These are phyloP conservation scores for Colletotrichum tropicale DNA, from an alignment of 2,329 filamentous ascomycete genomes.

Conservation along the genomic window DNA sequence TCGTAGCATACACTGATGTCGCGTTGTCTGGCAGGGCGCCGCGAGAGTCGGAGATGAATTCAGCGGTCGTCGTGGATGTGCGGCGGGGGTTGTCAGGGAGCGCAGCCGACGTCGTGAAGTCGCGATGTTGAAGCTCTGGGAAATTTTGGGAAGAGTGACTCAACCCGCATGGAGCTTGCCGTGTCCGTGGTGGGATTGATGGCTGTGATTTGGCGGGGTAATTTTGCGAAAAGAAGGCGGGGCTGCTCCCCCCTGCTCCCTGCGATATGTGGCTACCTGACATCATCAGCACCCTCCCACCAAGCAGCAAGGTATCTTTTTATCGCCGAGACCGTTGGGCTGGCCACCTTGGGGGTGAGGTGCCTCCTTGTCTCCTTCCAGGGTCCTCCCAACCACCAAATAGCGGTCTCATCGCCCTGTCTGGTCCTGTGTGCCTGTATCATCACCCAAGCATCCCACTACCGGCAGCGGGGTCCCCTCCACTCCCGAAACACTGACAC, in stretches of 20 bases:
- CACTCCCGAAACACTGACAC: conserved; percentile 17
- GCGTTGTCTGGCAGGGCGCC: neutral
- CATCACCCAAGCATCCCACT: conserved; percentile 6
- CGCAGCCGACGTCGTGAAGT: neutral
- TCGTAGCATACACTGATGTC: neutral
- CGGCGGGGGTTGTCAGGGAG: neutral
- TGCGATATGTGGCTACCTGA: conserved; percentile 2
- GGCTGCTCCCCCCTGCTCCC: neutral
- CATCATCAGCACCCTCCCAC: neutral
- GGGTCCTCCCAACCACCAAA: conserved; percentile 4
- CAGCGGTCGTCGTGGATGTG: neutral
- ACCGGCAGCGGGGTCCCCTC: conserved; percentile 18
- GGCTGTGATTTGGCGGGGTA: conserved; percentile 20
- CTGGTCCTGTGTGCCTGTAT: conserved; percentile 4
- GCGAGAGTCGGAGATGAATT: neutral
- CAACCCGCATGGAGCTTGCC: conserved; percentile 16
- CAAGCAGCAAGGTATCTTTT: neutral
- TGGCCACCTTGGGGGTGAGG: neutral
- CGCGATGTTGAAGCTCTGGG: conserved; percentile 6
- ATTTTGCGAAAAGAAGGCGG: neutral
- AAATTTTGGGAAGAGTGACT: conserved; percentile 18
- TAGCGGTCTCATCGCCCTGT: conserved; percentile 9
- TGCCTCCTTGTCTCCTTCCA: neutral
- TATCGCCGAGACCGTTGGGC: neutral
- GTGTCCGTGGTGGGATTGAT: neutral